Conservation (phyloP, 257 asterid genomes). For the Misopates orontium region DNA sequence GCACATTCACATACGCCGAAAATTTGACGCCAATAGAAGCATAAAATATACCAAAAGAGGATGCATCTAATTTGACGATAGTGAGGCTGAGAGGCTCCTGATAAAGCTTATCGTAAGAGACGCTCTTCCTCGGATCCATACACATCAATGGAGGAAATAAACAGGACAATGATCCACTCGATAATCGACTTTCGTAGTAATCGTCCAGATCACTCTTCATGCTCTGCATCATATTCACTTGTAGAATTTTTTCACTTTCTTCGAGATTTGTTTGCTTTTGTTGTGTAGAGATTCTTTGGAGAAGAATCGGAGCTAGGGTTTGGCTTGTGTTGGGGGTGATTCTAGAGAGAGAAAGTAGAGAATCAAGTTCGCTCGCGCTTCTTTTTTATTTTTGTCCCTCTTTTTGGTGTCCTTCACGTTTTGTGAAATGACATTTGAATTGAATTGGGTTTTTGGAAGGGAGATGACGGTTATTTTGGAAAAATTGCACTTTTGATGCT, state of each 20-base stretch:
- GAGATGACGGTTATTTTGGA: no score
- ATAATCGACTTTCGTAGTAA: constrained; percentile 32
- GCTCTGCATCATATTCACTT: constrained; percentile 31
- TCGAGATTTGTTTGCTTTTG: background rate
- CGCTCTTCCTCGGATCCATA: constrained; percentile 33
- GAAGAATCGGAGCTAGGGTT: background rate
- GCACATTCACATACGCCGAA: background rate
- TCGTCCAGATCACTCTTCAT: constrained; percentile 31
- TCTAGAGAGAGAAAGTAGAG: background rate
- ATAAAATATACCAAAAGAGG: constrained; percentile 64
- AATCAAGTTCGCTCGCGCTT: background rate
- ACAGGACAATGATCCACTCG: constrained; percentile 41
- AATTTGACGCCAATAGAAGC: no score
- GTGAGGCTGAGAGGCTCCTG: constrained; percentile 58
- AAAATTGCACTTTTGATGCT: no score
- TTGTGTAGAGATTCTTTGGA: background rate
- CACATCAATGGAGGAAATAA: constrained; percentile 29
- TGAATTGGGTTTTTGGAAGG: no score
- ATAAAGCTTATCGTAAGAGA: constrained; percentile 53
- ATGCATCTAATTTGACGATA: constrained; percentile 74
- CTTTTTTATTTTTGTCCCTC: background rate
- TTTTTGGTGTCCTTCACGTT: no score
- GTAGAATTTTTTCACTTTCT: no score
- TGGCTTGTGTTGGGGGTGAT: background rate
- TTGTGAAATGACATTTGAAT: no score